Evolutionary conservation across 148 eudicot genomes (phyloP).

Genomic region (Oxyria digyna): DNA sequence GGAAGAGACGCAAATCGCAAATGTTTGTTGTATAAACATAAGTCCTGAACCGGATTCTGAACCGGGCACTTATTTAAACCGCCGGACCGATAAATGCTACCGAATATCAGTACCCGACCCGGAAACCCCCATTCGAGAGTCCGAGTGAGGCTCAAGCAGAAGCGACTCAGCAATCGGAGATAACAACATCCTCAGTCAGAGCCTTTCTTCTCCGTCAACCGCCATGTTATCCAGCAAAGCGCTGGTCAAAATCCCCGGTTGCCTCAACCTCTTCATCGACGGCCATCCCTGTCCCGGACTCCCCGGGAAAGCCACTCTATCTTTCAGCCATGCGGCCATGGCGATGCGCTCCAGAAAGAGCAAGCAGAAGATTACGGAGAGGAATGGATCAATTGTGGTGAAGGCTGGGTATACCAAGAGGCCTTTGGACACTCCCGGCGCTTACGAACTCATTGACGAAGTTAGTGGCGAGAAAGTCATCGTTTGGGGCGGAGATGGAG

Average conservation of each 20-base stretch:
- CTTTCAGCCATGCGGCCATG: conserved; percentile 4
- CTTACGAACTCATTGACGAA: conserved; percentile 44
- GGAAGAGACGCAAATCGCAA: too few species aligned
- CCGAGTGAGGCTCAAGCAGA: not conserved
- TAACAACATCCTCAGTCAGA: not conserved
- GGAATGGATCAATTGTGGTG: conserved; percentile 20
- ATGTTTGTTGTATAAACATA: too few species aligned
- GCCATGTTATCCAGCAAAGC: conserved; percentile 6
- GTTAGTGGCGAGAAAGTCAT: conserved; percentile 44
- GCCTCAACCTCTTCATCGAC: conserved; percentile 6
- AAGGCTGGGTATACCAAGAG: conserved; percentile 25
- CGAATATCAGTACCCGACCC: not conserved
- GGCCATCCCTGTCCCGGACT: conserved; percentile 6
- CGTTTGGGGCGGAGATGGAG: conserved; percentile 50
- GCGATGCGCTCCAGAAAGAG: not conserved
- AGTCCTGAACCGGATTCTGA: too few species aligned
- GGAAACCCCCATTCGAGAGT: not conserved
- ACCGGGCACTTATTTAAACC: too few species aligned
- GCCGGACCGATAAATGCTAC: too few species aligned
- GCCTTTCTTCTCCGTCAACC: not conserved
- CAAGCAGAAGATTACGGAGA: conserved; percentile 3
- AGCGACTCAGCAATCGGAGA: not conserved
- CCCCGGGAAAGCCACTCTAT: conserved; percentile 3
- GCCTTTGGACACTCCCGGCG: conserved; percentile 40
- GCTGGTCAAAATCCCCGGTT: conserved; percentile 1